A percentile compares a stretch with the other conserved stretches of the same genome.
Conservation (phyloP, 2,329 filamentous ascomycete genomes). For the Ceratocystis cacaofunesta region DNA sequence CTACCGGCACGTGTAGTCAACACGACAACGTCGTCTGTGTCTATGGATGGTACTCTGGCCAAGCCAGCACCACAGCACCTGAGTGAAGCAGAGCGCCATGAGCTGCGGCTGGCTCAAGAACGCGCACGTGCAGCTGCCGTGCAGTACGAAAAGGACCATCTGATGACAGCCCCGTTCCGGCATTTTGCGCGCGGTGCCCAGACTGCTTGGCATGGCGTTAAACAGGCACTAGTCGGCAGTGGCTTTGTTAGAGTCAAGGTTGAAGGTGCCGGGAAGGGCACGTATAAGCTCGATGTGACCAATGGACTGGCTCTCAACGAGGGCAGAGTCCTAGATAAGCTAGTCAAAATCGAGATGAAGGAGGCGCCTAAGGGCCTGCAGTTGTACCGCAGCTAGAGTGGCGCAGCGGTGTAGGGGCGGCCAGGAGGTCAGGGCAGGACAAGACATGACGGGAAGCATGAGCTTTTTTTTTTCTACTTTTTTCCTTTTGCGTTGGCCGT, state of each 20-base stretch:
- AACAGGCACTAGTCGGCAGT: conserved; percentile 39
- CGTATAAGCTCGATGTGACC: conserved; percentile 43
- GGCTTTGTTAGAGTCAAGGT: conserved; percentile 40
- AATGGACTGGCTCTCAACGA: conserved; percentile 44
- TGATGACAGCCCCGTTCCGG: conserved; percentile 44
- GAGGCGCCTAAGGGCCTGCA: conserved; percentile 9
- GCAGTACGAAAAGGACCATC: conserved; percentile 39
- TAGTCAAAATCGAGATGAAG: conserved; percentile 25
- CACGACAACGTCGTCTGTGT: conserved; percentile 24
- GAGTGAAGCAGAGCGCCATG: conserved; percentile 24
- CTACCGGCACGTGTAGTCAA: conserved; percentile 30
- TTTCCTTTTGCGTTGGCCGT: neutral
- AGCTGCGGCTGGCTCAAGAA: conserved; percentile 26
- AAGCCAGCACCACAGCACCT: conserved; percentile 28
- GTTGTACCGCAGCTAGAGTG: conserved; percentile 11
- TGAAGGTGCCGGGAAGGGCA: conserved; percentile 24
- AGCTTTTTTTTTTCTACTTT: neutral
- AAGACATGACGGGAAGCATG: neutral
- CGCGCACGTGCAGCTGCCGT: conserved; percentile 27
- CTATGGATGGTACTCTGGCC: conserved; percentile 26
- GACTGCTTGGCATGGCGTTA: conserved; percentile 31
- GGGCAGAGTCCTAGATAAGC: conserved; percentile 42
- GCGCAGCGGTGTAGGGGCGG: neutral
- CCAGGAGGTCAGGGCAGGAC: neutral
- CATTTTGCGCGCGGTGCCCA: conserved; percentile 30